Conservation (phyloP, 176 grass and related monocot species). For the Eremochloa ophiuroides region DNA sequence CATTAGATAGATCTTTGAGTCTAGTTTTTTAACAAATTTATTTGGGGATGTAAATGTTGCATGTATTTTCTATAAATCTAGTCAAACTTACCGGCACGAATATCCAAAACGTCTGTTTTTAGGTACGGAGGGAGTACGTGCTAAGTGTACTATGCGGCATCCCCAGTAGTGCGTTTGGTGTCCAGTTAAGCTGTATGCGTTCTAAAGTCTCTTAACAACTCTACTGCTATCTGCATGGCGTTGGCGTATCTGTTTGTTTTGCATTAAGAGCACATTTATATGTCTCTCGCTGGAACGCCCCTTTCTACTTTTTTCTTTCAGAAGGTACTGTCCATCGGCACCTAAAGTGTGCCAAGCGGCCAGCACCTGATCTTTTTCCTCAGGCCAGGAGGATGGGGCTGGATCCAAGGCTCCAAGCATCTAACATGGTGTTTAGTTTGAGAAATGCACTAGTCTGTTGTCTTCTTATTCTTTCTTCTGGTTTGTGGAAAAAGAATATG, state of each 20-base stretch:
- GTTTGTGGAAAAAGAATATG: too few relatives aligned
- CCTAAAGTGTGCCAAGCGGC: not conserved
- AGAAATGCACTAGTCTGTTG: too few relatives aligned
- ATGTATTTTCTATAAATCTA: too few relatives aligned
- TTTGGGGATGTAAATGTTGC: too few relatives aligned
- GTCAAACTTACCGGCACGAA: too few relatives aligned
- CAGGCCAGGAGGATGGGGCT: not conserved
- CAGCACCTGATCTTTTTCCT: not conserved
- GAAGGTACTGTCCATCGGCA: not conserved
- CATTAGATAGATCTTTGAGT: too few relatives aligned
- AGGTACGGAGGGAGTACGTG: too few relatives aligned
- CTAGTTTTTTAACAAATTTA: too few relatives aligned
- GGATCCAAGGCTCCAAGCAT: not conserved
- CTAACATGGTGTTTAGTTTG: too few relatives aligned
- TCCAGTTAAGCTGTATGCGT: not conserved
- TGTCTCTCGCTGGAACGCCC: not conserved
- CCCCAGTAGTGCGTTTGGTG: not conserved
- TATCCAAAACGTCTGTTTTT: too few relatives aligned
- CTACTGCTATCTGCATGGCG: not conserved
- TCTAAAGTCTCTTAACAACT: not conserved
- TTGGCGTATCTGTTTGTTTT: not conserved
- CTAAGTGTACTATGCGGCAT: not conserved
- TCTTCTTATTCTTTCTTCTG: too few relatives aligned
- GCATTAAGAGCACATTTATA: not conserved
- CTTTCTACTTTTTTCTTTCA: not conserved